Base-by-base conservation (phyloP, 1,284 basidiomycete species). In the Ceratobasidium sp. region DNA sequence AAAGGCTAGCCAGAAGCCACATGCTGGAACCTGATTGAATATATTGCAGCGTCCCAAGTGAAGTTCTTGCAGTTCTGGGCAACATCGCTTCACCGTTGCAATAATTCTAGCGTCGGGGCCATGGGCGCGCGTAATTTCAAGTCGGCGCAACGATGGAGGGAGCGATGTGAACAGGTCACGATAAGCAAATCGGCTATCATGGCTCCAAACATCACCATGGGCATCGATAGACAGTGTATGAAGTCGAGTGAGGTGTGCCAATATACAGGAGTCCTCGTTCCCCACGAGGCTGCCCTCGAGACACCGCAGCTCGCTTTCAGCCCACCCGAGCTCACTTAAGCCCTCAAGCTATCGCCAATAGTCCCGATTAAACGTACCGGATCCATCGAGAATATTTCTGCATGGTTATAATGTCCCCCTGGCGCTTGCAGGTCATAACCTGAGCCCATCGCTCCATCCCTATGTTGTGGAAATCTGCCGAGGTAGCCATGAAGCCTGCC, bases 71-170 rank as follows among this genome's bases (percentile, higher is more conserved):
- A 68, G 43, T n/a, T 29, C n/a, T 8, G 53, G 65, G 34, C 49
- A 53, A 32, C 15, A 35, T 34, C 31, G 10, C 27, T 68, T 68
- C 10, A 56, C 65, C 1, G 43, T 43, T 10, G 53, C 40, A 34
- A 68, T 68, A 45, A 49, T 34, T n/a, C 40, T 55, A 7, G 49
- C 43, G 20, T 68, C 65, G 22, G 65, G 65, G 13, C 65, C 65
- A 29, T 68, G 65, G 3, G 65, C 27, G 20, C 32, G 40, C n/a
- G 29, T 34, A 10, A 56, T 47, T 40, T 68, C 65, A 3, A 68
- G 22, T 13, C 53, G 53, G 27, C 52, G 53, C 13, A 68, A 27
- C 7, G 65, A 68, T 12, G 65, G 25, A 27, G 65, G 65, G 13
- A 68, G 25, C 12, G 65, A 45, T 42, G 42, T 47, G 25, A 68